Conservation (phyloP, 768 basidiomycete genomes). For the Russula foetens region DNA sequence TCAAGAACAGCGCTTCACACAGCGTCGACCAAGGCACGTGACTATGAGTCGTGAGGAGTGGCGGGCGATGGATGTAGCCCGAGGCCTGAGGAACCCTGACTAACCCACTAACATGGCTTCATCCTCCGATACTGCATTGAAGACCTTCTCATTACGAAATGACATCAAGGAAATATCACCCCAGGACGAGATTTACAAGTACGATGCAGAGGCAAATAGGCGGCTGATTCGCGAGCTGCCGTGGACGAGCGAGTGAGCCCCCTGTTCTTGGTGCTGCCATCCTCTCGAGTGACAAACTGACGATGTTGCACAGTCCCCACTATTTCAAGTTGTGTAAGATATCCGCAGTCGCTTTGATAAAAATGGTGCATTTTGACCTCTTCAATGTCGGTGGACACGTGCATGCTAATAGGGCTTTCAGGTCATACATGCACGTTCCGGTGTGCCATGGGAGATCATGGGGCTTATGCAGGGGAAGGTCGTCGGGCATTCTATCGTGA, state of each 20-base stretch:
- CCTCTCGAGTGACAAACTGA: slow-evolving; percentile 2
- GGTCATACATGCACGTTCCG: slow-evolving; percentile 97
- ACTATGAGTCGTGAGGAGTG: neutral
- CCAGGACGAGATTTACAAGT: slow-evolving; percentile 75
- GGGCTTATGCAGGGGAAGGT: slow-evolving; percentile 98
- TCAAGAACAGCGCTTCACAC: too few species aligned
- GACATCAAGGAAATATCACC: slow-evolving; percentile 61
- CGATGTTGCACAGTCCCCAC: slow-evolving; percentile 46
- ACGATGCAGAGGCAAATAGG: slow-evolving; percentile 60
- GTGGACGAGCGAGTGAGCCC: slow-evolving; percentile 79
- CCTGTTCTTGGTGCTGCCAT: neutral
- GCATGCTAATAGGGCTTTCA: slow-evolving; percentile 33
- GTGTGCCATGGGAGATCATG: slow-evolving; percentile 98
- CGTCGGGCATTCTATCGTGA: slow-evolving; percentile 62
- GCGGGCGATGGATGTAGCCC: too few species aligned
- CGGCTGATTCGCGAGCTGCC: slow-evolving; percentile 60
- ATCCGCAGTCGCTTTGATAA: slow-evolving; percentile 89
- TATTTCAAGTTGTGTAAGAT: slow-evolving; percentile 91
- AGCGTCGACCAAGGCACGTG: neutral
- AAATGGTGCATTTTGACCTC: slow-evolving; percentile 55
- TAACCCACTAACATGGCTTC: slow-evolving; percentile 17
- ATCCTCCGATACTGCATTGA: slow-evolving; percentile 52
- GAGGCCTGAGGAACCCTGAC: too few species aligned
- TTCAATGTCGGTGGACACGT: neutral
- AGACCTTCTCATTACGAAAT: slow-evolving; percentile 67